phyloP scores from a whole-genome alignment of 2,329 filamentous ascomycete species.

The Colletotrichum sp. region DNA sequence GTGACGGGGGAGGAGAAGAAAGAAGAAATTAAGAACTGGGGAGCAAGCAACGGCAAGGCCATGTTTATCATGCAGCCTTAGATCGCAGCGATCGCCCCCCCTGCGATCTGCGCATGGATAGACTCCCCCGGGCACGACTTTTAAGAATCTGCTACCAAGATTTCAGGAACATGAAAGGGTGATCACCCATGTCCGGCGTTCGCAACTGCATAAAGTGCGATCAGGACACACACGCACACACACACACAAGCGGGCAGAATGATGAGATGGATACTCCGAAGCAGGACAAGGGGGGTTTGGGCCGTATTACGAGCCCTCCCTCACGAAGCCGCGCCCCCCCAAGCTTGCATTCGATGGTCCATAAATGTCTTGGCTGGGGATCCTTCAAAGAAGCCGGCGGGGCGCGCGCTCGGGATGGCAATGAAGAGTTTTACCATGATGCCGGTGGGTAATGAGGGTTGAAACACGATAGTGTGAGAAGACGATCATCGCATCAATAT shows the following conservation, averaged over 20 bases:
- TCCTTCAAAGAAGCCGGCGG: not conserved
- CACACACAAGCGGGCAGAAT: not conserved
- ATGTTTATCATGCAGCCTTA: constrained; percentile 21
- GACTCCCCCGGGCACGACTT: not conserved
- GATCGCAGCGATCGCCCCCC: constrained; percentile 1
- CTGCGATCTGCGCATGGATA: constrained; percentile 17
- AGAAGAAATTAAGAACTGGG: constrained; percentile 12
- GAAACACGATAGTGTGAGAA: constrained; percentile 9
- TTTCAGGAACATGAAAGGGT: not conserved
- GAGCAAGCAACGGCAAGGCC: constrained; percentile 5
- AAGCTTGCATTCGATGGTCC: not conserved
- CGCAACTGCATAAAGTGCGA: not conserved
- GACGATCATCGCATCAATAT: not conserved
- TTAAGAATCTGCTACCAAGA: not conserved
- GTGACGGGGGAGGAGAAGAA: not conserved
- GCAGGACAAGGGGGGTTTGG: constrained; percentile 1
- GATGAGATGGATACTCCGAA: constrained; percentile 3
- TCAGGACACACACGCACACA: not conserved
- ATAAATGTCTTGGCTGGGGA: constrained; percentile 2
- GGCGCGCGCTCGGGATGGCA: not conserved
- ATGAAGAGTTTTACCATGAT: constrained; percentile 7
- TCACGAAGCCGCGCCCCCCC: not conserved
- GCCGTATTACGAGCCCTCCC: not conserved
- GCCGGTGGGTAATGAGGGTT: constrained; percentile 1
- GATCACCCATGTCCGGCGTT: not conserved